These are phyloP conservation scores for Turritis glabra DNA, from an alignment of 345 rosid genomes.

Conservation along the genomic window DNA sequence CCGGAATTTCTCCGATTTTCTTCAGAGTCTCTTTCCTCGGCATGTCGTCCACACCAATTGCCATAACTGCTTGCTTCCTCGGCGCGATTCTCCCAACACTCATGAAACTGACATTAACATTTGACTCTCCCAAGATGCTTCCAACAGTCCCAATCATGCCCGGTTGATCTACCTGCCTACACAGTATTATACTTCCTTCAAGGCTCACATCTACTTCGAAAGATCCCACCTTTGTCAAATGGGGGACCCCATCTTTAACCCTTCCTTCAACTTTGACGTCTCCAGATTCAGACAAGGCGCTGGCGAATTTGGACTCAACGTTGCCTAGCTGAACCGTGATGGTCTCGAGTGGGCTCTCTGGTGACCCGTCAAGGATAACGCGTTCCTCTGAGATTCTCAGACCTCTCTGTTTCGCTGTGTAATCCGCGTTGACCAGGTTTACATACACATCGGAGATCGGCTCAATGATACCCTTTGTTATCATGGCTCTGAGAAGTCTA, in stretches of 20 bases:
- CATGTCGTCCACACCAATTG: slow-evolving; percentile 74
- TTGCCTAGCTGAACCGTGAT: slow-evolving; percentile 75
- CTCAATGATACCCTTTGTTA: slow-evolving; percentile 73
- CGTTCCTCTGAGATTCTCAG: slow-evolving; percentile 74
- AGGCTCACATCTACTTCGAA: slow-evolving; percentile 79
- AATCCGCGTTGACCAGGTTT: slow-evolving; percentile 81
- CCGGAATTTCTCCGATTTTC: slow-evolving; percentile 67
- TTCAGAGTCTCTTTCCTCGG: slow-evolving; percentile 56
- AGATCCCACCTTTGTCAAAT: slow-evolving; percentile 75
- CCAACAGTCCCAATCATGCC: slow-evolving; percentile 84
- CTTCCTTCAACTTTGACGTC: slow-evolving; percentile 73
- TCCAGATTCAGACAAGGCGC: slow-evolving; percentile 72
- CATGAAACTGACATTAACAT: slow-evolving; percentile 83
- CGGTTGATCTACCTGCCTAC: slow-evolving; percentile 86
- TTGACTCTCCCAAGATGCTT: slow-evolving; percentile 69
- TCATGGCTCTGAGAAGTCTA: slow-evolving; percentile 84
- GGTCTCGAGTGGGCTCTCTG: slow-evolving; percentile 66
- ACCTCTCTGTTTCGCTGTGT: slow-evolving; percentile 81
- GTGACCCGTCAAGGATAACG: slow-evolving; percentile 58
- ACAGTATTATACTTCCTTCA: slow-evolving; percentile 76
- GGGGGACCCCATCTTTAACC: slow-evolving; percentile 78
- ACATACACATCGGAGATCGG: slow-evolving; percentile 73
- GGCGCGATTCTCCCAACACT: slow-evolving; percentile 90
- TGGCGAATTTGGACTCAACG: slow-evolving; percentile 76
- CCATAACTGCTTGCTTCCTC: slow-evolving; percentile 80